Base-by-base conservation (phyloP, 352 stramenopile species). In the Phytophthora brassicae region DNA sequence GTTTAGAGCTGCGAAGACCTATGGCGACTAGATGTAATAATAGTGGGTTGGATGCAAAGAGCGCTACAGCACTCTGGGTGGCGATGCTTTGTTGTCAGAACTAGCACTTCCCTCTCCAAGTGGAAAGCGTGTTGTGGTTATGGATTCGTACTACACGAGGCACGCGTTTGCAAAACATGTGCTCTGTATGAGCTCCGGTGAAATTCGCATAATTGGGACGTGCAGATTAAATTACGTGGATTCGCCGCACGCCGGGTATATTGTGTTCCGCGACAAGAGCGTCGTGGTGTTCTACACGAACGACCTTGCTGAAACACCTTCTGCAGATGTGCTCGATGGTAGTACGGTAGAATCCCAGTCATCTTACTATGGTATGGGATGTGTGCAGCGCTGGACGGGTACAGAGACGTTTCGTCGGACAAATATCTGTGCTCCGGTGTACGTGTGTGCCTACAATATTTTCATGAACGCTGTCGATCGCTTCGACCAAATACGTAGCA, bases 401-500 rank as follows among this genome's bases (percentile, higher is more conserved):
- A 12, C 7, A n/a, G 31, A 38, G 31, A 38, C 13, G 16, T 38
- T 38, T 38, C 31, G 31, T n/a, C 31, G 31, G 31, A 38, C 31
- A 6, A n/a, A 12, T n/a, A 38, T 38, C 13, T n/a, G 13, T 3
- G 31, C 31, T n/a, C 31, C 31, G 13, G 31, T 38, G 7, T 12
- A 38, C 8, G 31, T 38, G 13, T 38, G 31, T 41, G 26, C 45
- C 4, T 38, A 52, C 28, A 41, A 52, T 29, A 4, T 41, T 7
- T 28, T 26, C 7, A 56, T 56, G 48, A 45, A 56, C 19, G 48
- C 19, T 19, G 48, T 56, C 20, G 48, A 56, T 35, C 31, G 48
- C 1, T 33, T 45, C 11, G 48, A 56, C 33, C 48, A 56, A 16
- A 19, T 56, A 12, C 48, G 48, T 6, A 46, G 19, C 17, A 56